Base-by-base conservation (phyloP, 2,329 filamentous ascomycete genomes). In the Colletotrichum phormii region DNA sequence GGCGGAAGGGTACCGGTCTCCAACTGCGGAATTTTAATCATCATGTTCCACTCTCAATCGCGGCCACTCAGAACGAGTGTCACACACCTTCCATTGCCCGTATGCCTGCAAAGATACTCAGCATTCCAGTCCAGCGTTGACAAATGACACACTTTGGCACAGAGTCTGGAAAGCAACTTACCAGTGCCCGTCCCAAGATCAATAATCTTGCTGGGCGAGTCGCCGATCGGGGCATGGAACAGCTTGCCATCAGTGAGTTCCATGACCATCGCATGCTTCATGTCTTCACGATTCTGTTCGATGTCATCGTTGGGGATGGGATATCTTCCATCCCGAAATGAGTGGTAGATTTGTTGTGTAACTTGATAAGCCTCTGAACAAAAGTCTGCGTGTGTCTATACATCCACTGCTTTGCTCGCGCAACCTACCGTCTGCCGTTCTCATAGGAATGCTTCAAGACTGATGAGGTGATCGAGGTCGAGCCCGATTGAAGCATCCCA, bases 231-330 rank as follows among this genome's bases (percentile, higher is more conserved):
- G n/a, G 80, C 79, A 55, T 78, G 76, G 67, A 80, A 78, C 29
- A 80, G 75, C 11, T 74, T 73, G 12, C 76, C 77, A 12, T 77
- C 62, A 2, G 72, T 78, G 2, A 82, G 66, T 5, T 77, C 74
- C 5, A 82, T 57, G 54, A 78, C 75, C 77, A 80, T 80, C 5
- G 79, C 81, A 59, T 83, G 80, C 26, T 81, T 77, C 73, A 76
- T 75, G 0, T 77, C 75, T 18, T 78, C 77, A 7, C 77, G 76
- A 24, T 78, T 78, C 29, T 78, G 75, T 51, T 78, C 77, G 0
- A 77, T 71, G n/a, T 77, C 75, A 22, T 78, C 77, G 3, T 78
- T 78, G 6, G 77, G 77, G 12, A 79, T 79, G 0, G 76, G 77
- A 62, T 78, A 76, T 8, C 76, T 77, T 2, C 63, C 53, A 29